Percentiles rank a stretch among this genome's conserved stretches.
These are phyloP conservation scores for Eragrostis nindensis DNA, from an alignment of 176 grass and related monocot genomes.

Conservation along the genomic window DNA sequence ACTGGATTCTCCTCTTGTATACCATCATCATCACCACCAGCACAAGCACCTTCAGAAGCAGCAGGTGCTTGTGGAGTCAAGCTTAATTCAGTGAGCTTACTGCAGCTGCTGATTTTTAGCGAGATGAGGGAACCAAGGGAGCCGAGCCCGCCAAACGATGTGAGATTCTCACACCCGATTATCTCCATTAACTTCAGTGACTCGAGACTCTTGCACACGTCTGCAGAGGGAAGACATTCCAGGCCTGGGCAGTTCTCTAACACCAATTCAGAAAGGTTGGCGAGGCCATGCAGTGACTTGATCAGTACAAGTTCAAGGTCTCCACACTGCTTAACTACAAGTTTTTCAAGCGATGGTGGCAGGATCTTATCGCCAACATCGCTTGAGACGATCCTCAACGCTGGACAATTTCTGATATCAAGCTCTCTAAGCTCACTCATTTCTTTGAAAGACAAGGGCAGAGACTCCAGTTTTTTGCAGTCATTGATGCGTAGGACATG, in stretches of 20 bases:
- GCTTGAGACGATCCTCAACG: not conserved
- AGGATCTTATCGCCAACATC: conserved; percentile 13
- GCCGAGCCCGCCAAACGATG: conserved; percentile 14
- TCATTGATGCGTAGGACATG: not conserved
- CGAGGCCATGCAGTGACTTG: conserved; percentile 27
- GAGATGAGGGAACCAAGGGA: conserved; percentile 8
- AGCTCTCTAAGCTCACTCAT: conserved; percentile 31
- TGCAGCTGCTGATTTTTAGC: conserved; percentile 28
- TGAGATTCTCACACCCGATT: conserved; percentile 25
- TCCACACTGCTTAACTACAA: not conserved
- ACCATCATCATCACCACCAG: too few relatives aligned
- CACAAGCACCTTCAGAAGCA: not conserved
- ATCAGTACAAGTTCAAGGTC: conserved; percentile 28
- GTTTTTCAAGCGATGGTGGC: conserved; percentile 6
- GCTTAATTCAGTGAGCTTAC: conserved; percentile 12
- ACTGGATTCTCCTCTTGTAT: conserved; percentile 13
- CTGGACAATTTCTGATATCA: not conserved
- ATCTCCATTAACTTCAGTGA: conserved; percentile 23
- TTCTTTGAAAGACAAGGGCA: conserved; percentile 6
- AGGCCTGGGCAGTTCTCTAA: conserved; percentile 1
- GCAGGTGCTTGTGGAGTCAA: not conserved
- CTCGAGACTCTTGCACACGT: conserved; percentile 30
- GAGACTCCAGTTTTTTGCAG: conserved; percentile 27
- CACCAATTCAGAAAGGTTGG: conserved; percentile 18
- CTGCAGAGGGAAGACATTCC: conserved; percentile 32